A percentile compares a stretch with the other conserved stretches of the same genome.
phyloP scores from a whole-genome alignment of 148 eudicot genomes.

The Rhododendron mucronatum region DNA sequence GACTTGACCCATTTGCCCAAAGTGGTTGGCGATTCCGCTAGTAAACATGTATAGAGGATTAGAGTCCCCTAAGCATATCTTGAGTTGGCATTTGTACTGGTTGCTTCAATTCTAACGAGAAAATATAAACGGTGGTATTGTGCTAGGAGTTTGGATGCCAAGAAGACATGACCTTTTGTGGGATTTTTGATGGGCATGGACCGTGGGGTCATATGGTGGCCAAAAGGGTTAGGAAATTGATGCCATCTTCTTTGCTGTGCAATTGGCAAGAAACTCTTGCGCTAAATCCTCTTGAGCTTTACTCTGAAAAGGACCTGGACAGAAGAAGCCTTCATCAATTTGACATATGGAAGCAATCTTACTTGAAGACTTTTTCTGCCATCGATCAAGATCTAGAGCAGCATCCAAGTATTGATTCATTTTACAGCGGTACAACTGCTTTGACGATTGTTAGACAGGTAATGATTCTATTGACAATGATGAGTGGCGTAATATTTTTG shows the following conservation, averaged over 20 bases:
- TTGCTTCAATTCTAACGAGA: not conserved
- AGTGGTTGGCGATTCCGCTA: not conserved
- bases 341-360: conserved; percentile 66
- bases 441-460: conserved; percentile 68
- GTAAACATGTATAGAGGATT: too few species aligned
- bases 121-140: not conserved
- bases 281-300: conserved; percentile 20
- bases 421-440: conserved; percentile 79
- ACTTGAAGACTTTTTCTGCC: conserved; percentile 49
- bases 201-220: conserved; percentile 88
- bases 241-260: conserved; percentile 66
- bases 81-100: not conserved
- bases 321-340: conserved; percentile 15
- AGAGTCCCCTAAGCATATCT: not conserved
- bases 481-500: not conserved
- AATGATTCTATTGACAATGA: not conserved
- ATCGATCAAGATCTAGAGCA: conserved; percentile 64
- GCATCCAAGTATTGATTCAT: conserved; percentile 51
- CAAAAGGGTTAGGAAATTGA: conserved; percentile 56
- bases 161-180: conserved; percentile 76
- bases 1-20: not conserved
- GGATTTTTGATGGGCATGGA: conserved; percentile 94
- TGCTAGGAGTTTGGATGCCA: conserved; percentile 73
- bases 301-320: conserved; percentile 17
- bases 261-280: conserved; percentile 63